Base-by-base conservation (phyloP, 23 red algal genomes). In the Gracilaria domingensis region DNA sequence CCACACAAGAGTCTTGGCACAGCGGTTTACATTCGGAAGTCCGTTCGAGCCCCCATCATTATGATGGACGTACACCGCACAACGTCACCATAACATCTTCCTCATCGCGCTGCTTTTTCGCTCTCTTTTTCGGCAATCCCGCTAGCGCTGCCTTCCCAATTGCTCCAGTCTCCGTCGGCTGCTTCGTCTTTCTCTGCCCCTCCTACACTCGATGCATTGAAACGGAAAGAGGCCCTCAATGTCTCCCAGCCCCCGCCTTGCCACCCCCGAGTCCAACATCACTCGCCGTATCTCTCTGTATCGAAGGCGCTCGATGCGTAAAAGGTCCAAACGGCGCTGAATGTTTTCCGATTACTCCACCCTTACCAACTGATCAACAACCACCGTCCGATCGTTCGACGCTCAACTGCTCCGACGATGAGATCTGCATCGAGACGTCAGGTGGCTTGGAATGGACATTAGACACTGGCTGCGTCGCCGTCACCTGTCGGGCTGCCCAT, bases 381-480 rank as follows among this genome's bases (percentile, higher is more conserved):
- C 11, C 5, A 14, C 38, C 40, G 9, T 21, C 12, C 2, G 36
- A 26, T 18, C 47, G 70, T 17, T 42, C 36, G 20, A 11, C 5
- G 8, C 38, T 75, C 29, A 8, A n/a, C 13, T 75, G 70, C n/a
- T 12, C 38, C 18, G 4, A 12, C 24, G 38, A 48, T 42, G 5
- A 75, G 20, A 24, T 75, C 70, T 75, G 70, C 29, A 75, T 75
- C 47, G 36, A 45, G n/a, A 75, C 70, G 20, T 37, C 70, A 9
- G 35, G 8, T 20, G 70, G 36, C 5, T 11, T 37, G 36, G 6
- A 75, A 48, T 75, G 70, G 5, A 26, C 40, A 1, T 37, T 8
- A 37, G 70, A 75, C 23, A 75, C 70, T 26, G 70, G 70, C 70
- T 45, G 70, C 36, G 70, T 37, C 9, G 36, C 70, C 9, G 70